Conservation (phyloP, 2,329 filamentous ascomycete genomes). For the Xylariaceae sp. region DNA sequence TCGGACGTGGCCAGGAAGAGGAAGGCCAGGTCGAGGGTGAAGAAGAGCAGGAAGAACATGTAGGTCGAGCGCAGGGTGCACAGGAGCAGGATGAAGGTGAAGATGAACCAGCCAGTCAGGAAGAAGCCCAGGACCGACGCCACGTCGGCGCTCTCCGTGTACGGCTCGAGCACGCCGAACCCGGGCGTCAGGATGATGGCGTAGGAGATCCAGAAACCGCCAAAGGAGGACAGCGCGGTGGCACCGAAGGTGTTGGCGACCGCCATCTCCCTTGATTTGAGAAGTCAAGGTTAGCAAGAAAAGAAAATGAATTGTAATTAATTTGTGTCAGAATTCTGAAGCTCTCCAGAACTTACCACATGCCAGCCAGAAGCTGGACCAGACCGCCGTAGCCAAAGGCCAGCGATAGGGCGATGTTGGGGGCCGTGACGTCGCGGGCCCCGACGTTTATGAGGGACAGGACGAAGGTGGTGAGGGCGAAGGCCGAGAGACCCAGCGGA, state of each 20-base stretch:
- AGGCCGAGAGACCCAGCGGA: conserved; percentile 69
- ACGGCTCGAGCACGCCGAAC: conserved; percentile 42
- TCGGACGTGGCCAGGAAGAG: conserved; percentile 64
- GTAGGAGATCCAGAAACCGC: conserved; percentile 77
- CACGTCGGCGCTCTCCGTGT: conserved; percentile 30
- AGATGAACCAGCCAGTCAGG: conserved; percentile 78
- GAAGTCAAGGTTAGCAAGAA: no score
- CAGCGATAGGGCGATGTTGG: conserved; percentile 63
- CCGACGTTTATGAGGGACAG: conserved; percentile 69
- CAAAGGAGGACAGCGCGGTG: conserved; percentile 74
- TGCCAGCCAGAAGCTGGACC: conserved; percentile 74
- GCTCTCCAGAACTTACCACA: conserved; percentile 60
- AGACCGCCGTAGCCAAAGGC: conserved; percentile 74
- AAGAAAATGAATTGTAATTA: conserved; percentile 1
- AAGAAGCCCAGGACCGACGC: conserved; percentile 67
- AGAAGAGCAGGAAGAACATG: conserved; percentile 73
- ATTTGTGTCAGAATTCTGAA: not conserved
- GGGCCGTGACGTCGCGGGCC: conserved; percentile 51
- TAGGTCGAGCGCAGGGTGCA: conserved; percentile 73
- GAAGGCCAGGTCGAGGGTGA: conserved; percentile 71
- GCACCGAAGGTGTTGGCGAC: conserved; percentile 84
- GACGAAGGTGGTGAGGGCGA: conserved; percentile 79
- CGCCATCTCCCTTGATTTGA: conserved; percentile 87
- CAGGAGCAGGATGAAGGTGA: conserved; percentile 68
- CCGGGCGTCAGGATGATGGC: conserved; percentile 65